A percentile compares a stretch with the other conserved stretches of the same genome.
Evolutionary conservation across 2,329 filamentous ascomycete genomes (phyloP).

Genomic region (Colletotrichum phormii): DNA sequence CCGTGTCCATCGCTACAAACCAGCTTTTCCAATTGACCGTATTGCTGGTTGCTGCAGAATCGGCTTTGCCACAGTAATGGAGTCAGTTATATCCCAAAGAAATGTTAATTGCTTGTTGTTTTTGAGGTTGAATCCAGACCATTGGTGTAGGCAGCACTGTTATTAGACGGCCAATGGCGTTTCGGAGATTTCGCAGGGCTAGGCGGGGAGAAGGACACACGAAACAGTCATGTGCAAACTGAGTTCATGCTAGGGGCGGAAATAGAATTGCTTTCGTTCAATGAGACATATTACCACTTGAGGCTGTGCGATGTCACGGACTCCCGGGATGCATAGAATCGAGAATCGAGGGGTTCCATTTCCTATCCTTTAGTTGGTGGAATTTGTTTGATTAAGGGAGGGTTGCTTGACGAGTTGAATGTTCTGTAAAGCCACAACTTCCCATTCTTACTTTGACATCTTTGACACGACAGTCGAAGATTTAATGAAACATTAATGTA

Average conservation of each 20-base stretch:
- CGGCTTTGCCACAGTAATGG: not conserved
- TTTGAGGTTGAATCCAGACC: not conserved
- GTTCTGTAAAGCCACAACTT: too few species aligned
- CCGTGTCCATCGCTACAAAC: not conserved
- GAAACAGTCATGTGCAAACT: not conserved
- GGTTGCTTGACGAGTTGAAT: too few species aligned
- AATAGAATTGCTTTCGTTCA: not conserved
- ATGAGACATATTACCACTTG: not conserved
- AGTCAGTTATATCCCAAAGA: not conserved
- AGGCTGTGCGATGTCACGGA: not conserved
- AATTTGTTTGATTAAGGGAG: not conserved
- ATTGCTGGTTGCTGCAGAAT: not conserved
- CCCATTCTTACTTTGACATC: too few species aligned
- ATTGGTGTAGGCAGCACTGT: not conserved
- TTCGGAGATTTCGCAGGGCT: not conserved
- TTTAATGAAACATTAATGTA: too few species aligned
- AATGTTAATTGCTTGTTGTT: not conserved
- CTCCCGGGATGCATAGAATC: not conserved
- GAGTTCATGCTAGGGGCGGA: not conserved
- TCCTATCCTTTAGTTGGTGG: not conserved
- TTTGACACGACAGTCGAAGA: too few species aligned
- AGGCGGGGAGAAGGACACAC: not conserved
- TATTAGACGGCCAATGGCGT: not conserved
- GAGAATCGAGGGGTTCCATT: not conserved
- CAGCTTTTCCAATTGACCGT: not conserved